Evolutionary conservation across 257 asterid species (phyloP).

Genomic region (Nicotiana knightiana): DNA sequence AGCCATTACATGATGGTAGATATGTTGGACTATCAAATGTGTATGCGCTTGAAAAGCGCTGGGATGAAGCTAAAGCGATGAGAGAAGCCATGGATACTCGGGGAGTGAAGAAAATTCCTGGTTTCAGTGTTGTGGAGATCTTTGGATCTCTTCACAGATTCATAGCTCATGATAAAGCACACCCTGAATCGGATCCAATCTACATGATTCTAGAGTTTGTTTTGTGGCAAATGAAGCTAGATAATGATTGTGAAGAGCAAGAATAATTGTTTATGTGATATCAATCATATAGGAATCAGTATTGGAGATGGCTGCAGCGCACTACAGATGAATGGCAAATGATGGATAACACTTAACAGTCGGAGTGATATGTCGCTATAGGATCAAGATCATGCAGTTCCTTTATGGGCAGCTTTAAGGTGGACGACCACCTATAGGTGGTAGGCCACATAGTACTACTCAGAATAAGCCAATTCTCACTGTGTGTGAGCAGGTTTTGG

Average conservation of each 20-base stretch:
- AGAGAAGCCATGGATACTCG: slow-evolving; percentile 63
- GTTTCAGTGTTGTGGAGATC: slow-evolving; percentile 60
- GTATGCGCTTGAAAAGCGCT: slow-evolving; percentile 49
- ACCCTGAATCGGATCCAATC: slow-evolving; percentile 39
- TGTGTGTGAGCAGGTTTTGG: background rate
- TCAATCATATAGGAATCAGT: background rate
- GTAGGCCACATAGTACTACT: background rate
- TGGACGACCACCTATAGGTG: background rate
- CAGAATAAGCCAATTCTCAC: background rate
- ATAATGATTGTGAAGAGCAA: slow-evolving; percentile 19
- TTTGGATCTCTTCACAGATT: slow-evolving; percentile 47
- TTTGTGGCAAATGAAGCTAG: slow-evolving; percentile 40
- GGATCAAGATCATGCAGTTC: background rate
- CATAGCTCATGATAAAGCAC: slow-evolving; percentile 57
- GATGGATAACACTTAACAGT: background rate
- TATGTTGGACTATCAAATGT: slow-evolving; percentile 69
- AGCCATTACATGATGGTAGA: slow-evolving; percentile 65
- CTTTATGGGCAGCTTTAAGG: background rate
- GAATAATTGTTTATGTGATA: slow-evolving; percentile 6
- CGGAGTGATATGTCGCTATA: background rate
- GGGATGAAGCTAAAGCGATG: slow-evolving; percentile 54
- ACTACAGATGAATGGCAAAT: background rate
- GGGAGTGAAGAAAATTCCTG: slow-evolving; percentile 67
- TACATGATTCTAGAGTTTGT: slow-evolving; percentile 36
- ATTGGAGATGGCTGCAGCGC: background rate